Percentiles rank a stretch among this genome's conserved stretches.
phyloP scores from a whole-genome alignment of 139 green algal species.

The Chlorella sp. region DNA sequence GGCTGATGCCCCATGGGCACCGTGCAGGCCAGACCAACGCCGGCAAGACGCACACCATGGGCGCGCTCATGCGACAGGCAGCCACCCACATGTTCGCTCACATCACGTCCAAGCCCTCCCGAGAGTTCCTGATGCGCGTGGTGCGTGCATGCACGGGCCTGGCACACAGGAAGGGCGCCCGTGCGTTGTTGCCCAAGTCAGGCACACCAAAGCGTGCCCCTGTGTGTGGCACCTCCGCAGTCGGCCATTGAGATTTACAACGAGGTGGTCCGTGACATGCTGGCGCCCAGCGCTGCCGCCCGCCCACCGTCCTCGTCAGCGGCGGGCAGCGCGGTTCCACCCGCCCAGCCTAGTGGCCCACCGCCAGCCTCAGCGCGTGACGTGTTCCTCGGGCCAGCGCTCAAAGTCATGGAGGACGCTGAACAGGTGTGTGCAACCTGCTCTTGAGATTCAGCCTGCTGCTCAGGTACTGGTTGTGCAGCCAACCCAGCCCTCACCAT shows the following conservation, averaged over 20 bases:
- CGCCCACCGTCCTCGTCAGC: too few species aligned
- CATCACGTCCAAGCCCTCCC: slow-evolving; percentile 7
- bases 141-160: background rate
- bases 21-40: slow-evolving; percentile 36
- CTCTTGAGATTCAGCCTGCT: too few species aligned
- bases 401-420: slow-evolving; percentile 45
- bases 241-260: slow-evolving; percentile 51
- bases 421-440: slow-evolving; percentile 5
- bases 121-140: slow-evolving; percentile 39
- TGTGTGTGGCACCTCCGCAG: slow-evolving; percentile 9
- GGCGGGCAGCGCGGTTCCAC: too few species aligned
- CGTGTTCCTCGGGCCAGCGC: slow-evolving; percentile 7
- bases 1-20: too few species aligned
- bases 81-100: slow-evolving; percentile 42
- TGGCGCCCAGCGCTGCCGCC: too few species aligned
- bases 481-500: too few species aligned
- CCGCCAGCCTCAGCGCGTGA: too few species aligned
- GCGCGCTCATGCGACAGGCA: slow-evolving; percentile 31
- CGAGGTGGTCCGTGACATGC: background rate
- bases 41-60: slow-evolving; percentile 62
- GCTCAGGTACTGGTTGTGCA: too few species aligned
- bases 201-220: too few species aligned
- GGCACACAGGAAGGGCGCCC: too few species aligned
- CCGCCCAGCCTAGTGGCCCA: too few species aligned
- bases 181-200: too few species aligned